These are phyloP conservation scores for Dendrobium huoshanense DNA, from an alignment of 106 monocot species.

Conservation along the genomic window DNA sequence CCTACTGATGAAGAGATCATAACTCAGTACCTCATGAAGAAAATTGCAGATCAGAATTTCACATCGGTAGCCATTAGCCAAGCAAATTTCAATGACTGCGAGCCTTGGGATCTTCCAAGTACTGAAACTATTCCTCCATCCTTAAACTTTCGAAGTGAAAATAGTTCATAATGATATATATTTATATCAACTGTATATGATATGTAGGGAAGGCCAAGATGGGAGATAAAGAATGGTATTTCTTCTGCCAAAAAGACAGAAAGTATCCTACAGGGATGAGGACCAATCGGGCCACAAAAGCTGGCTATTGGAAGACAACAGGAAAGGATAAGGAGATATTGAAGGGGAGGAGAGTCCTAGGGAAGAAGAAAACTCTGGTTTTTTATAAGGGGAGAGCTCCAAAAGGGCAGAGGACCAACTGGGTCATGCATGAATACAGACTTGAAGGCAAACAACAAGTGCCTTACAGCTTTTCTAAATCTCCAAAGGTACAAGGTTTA, in stretches of 20 bases:
- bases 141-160: not conserved
- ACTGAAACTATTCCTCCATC: not conserved
- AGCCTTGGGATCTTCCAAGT: constrained; percentile 6
- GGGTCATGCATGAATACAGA: not conserved
- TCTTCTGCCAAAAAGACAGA: not conserved
- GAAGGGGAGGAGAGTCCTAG: not conserved
- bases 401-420: constrained; percentile 1
- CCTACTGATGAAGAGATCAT: constrained; percentile 4
- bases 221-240: not conserved
- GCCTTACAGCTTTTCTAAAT: not conserved
- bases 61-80: not conserved
- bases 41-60: not conserved
- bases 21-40: not conserved
- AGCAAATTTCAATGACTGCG: not conserved
- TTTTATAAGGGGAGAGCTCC: not conserved
- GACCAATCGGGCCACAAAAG: constrained; percentile 4
- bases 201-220: not conserved
- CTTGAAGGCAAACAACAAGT: not conserved
- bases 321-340: constrained; percentile 4
- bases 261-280: not conserved
- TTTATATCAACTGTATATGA: not conserved
- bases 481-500: not conserved
- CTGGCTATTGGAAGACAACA: not conserved
- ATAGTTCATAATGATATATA: not conserved
- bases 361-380: constrained; percentile 1